Evolutionary conservation across 139 green algal species (phyloP).

Genomic region (Chlamydomonas urium): DNA sequence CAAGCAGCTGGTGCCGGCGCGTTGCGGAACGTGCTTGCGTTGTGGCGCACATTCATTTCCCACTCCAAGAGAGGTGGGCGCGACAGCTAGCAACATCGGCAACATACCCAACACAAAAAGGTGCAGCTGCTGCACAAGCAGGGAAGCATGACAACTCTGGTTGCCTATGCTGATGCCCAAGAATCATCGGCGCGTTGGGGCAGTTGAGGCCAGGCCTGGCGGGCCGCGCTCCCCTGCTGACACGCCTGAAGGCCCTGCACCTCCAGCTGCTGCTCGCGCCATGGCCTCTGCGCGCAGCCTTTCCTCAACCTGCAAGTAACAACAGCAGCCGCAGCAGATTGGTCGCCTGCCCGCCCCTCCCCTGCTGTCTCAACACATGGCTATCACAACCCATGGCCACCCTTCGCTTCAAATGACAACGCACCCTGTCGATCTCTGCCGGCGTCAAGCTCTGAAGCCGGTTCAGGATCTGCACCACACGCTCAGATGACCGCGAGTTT

Average conservation of each 20-base stretch:
- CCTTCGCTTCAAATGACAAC: too few relatives aligned
- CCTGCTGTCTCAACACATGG: too few relatives aligned
- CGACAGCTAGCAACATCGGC: too few relatives aligned
- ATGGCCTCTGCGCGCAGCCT: conserved; percentile 9
- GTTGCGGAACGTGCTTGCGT: neutral
- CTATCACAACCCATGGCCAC: too few relatives aligned
- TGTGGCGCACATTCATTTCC: neutral
- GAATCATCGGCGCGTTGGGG: neutral
- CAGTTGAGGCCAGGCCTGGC: neutral
- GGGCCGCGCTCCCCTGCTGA: neutral
- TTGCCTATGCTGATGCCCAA: neutral
- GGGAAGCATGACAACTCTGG: neutral
- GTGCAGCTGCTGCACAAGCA: too few relatives aligned
- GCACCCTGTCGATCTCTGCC: conserved; percentile 8
- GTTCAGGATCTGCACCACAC: conserved; percentile 3
- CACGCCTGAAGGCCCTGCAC: neutral
- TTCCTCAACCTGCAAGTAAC: too few relatives aligned
- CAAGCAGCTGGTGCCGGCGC: neutral
- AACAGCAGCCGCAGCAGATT: too few relatives aligned
- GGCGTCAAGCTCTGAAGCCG: conserved; percentile 3
- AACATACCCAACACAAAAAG: too few relatives aligned
- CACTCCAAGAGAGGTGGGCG: too few relatives aligned
- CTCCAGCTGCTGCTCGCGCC: neutral
- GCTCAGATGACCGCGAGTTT: neutral
- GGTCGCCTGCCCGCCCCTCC: too few relatives aligned